These are phyloP conservation scores for Syncephalastrum contaminatum DNA, from an alignment of 371 early-diverging fungal genomes.

Conservation along the genomic window DNA sequence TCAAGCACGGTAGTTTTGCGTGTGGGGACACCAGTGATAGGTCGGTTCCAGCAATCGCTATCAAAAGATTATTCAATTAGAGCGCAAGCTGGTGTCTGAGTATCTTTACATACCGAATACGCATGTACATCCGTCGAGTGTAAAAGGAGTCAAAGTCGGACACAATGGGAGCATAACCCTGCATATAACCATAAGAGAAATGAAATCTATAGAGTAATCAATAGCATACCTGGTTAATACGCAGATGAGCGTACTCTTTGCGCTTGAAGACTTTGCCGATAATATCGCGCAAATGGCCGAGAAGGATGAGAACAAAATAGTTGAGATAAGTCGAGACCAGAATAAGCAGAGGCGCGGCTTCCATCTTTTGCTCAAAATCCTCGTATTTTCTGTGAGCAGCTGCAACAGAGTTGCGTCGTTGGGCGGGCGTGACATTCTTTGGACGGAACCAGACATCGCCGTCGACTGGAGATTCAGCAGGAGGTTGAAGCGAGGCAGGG, in stretches of 20 bases:
- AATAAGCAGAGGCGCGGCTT: constrained; percentile 65
- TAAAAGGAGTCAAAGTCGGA: constrained; percentile 98
- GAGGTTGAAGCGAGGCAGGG: constrained; percentile 15
- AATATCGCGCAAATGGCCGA: constrained; percentile 90
- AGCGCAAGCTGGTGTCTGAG: neutral
- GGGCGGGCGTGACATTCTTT: constrained; percentile 38
- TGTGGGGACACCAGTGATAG: constrained; percentile 95
- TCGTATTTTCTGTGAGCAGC: constrained; percentile 42
- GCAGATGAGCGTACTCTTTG: constrained; percentile 70
- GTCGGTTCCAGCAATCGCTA: constrained; percentile 97
- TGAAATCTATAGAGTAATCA: neutral
- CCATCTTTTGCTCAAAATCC: constrained; percentile 49
- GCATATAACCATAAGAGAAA: neutral
- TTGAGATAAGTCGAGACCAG: constrained; percentile 93
- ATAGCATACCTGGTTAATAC: constrained; percentile 59
- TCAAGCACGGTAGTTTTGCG: constrained; percentile 88
- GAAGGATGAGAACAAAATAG: constrained; percentile 88
- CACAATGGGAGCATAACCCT: constrained; percentile 90
- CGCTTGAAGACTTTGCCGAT: constrained; percentile 77
- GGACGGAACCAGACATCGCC: constrained; percentile 17
- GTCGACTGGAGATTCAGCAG: constrained; percentile 5
- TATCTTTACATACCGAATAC: constrained; percentile 65
- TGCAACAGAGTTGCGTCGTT: constrained; percentile 48
- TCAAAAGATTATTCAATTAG: neutral
- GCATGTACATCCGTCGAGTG: constrained; percentile 90